phyloP scores from a whole-genome alignment of 2,329 filamentous ascomycete species.

The Periconia sp. region DNA sequence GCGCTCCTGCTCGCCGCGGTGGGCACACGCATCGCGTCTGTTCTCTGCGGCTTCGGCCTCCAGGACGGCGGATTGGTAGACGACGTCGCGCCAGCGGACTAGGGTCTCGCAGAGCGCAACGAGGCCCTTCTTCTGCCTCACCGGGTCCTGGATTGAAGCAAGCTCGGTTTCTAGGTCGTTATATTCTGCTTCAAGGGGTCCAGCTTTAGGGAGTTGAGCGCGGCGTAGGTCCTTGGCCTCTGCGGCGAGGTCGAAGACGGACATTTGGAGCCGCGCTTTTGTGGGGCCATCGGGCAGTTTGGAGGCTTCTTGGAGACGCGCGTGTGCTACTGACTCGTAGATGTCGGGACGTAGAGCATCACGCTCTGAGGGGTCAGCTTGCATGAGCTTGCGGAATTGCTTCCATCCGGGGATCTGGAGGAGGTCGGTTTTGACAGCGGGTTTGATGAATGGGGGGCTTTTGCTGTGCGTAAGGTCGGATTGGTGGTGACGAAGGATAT shows the following conservation, averaged over 20 bases:
- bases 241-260: constrained; percentile 31
- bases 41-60: constrained; percentile 11
- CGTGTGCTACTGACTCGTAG: constrained; percentile 28
- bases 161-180: background rate
- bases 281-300: constrained; percentile 19
- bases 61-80: constrained; percentile 1
- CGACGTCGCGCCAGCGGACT: background rate
- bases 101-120: background rate
- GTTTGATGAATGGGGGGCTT: constrained; percentile 11
- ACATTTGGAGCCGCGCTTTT: constrained; percentile 22
- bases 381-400: constrained; percentile 28
- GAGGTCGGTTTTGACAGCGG: constrained; percentile 21
- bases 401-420: constrained; percentile 28
- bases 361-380: constrained; percentile 18
- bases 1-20: constrained; percentile 1
- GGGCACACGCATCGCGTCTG: constrained; percentile 8
- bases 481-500: constrained; percentile 59
- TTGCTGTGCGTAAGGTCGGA: constrained; percentile 32
- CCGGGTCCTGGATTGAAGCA: background rate
- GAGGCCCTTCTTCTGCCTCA: background rate
- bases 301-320: constrained; percentile 24
- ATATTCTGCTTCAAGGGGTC: background rate
- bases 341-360: constrained; percentile 22
- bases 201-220: constrained; percentile 13
- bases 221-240: constrained; percentile 32